Base-by-base conservation (phyloP, 495 filamentous ascomycete genomes). In the Melanomma pulvis-pyrius region DNA sequence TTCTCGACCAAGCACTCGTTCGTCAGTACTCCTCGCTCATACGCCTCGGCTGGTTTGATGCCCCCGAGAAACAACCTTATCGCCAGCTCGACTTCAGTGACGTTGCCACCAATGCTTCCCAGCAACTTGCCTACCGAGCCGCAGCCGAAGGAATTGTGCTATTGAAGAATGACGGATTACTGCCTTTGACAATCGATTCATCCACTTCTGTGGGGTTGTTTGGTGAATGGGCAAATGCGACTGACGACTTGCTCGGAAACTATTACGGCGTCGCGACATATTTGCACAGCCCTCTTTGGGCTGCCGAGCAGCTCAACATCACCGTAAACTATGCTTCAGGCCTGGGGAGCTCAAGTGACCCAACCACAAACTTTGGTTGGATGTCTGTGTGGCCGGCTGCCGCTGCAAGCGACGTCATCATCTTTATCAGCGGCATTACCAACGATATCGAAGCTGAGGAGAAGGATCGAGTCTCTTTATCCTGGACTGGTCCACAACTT, bases 401-500 rank as follows among this genome's bases (percentile, higher is more conserved):
- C 0, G 67, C 78, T 22, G 72, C 79, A 0, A 80, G 85, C 21
- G 85, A 87, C 69, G 72, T 80, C 1, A 81, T 87, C 47, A 75
- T 89, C 48, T 88, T 81, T 64, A 76, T 80, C 8, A 84, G 83
- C 46, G 85, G 86, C 0, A 84, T 87, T 48, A 83, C 87, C 75
- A 80, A 79, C 51, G 79, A 77, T 6, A 74, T 85, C 62, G 86
- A 88, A 72, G 74, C 77, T 1, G 86, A 89, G 69, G 78, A 73
- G 12, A 75, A 77, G 41, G 86, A 89, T 68, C 79, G 86, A 25
- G 63, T 73, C n/a, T 76, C 78, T 19, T 83, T 89, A 59, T 77
- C 79, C 15, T 89, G 86, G 86, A 81, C 83, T 0, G 80, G 79
- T 3, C 80, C 81, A 53, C 84, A 86, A 64, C 76, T 87, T 5